phyloP scores from a whole-genome alignment of 2,329 filamentous ascomycete species.

The Colletotrichum orbiculare region DNA sequence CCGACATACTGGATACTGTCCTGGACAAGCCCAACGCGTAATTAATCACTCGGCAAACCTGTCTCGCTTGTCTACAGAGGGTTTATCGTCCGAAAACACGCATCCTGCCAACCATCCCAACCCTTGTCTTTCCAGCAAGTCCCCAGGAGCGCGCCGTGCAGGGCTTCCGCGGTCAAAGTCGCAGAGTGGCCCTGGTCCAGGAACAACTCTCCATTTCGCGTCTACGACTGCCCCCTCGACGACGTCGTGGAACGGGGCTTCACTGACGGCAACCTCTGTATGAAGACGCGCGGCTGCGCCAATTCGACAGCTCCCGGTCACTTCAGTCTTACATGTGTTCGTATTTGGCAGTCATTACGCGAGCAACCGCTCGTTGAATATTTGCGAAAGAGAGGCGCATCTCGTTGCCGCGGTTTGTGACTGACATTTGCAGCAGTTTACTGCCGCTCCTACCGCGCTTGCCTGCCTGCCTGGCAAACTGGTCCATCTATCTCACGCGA shows the following conservation, averaged over 20 bases:
- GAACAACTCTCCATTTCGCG: constrained; percentile 28
- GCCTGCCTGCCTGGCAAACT: constrained; percentile 14
- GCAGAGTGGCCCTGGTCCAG: constrained; percentile 28
- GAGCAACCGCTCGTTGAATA: no score
- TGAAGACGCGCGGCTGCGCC: constrained; percentile 36
- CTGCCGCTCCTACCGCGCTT: constrained; percentile 18
- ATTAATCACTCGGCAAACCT: constrained; percentile 32
- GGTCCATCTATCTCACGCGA: not conserved
- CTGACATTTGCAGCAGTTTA: constrained; percentile 15
- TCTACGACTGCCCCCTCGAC: constrained; percentile 30
- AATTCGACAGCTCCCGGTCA: constrained; percentile 17
- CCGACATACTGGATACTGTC: constrained; percentile 19
- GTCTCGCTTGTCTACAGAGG: constrained; percentile 26
- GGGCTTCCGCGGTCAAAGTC: constrained; percentile 29
- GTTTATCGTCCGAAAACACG: constrained; percentile 21
- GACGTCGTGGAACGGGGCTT: constrained; percentile 26
- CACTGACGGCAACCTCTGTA: constrained; percentile 23
- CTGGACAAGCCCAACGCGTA: constrained; percentile 29
- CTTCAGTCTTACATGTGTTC: not conserved
- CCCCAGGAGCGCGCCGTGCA: constrained; percentile 35
- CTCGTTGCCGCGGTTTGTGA: constrained; percentile 13
- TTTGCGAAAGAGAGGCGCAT: constrained; percentile 1
- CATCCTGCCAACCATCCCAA: constrained; percentile 14
- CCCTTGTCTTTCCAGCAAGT: constrained; percentile 34
- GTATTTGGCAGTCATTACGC: no score